Base-by-base conservation (phyloP, 805 yeast species). In the Pichia pseudocactophila region DNA sequence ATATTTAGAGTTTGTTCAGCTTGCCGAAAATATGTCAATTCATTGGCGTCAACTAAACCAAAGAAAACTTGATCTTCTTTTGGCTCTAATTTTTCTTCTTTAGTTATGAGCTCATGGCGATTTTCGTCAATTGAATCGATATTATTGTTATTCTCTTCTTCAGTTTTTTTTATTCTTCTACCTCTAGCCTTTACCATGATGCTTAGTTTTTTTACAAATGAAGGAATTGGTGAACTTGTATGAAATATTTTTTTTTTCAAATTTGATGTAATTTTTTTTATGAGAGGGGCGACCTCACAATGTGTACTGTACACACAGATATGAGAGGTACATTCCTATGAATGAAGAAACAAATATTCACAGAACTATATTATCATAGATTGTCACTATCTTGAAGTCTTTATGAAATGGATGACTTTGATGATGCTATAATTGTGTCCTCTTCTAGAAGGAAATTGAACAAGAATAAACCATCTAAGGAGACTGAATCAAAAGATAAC, bases 1-100 rank as follows among this genome's bases (percentile, higher is more conserved):
- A 87, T 73, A 36, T 88, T 80, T 34, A 90, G 67, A 0, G 92
- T 83, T 4, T 88, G 75, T 61, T 90, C 97, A 0, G 97, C 95
- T 54, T 82, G 87, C 55, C 86, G 87, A 69, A 90, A 92, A 62
- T 92, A 90, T 48, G 88, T 96, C 34, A 86, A 64, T 61, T 90
- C 97, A 25, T 76, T 72, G 4, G 88, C 62, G 58, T 87, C 95
- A 10, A 90, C 80, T 30, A 90, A 69, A 18, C 98, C 98, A 60
- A 80, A 92, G 57, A 89, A 90, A 16, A 82, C 63, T 13, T 59
- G 57, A 18, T 51, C 49, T 43, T 53, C 55, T 13, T 42, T 40
- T 9, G 4, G 9, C 20, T 37, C 40, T 36, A 30, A 40, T 25
- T 22, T 22, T 6, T 28, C 33, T 18, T 38, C 17, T 17, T 26